phyloP scores from a whole-genome alignment of 495 filamentous ascomycete genomes.

The Neurospora sp. region DNA sequence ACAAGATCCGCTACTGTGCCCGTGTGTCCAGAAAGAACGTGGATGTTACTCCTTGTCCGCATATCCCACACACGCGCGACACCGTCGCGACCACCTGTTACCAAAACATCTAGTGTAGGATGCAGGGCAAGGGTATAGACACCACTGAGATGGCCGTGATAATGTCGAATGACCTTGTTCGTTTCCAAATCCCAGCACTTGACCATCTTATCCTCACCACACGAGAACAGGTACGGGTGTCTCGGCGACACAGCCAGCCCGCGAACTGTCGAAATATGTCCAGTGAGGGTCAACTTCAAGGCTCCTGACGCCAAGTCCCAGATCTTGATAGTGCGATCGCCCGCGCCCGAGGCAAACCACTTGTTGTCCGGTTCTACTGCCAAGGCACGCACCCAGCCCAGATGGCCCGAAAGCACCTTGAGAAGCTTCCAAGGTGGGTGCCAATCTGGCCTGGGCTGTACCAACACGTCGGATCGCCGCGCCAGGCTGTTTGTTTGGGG shows the following conservation, averaged over 20 bases:
- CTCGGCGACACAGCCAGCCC: slow-evolving; percentile 87
- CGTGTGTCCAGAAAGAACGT: slow-evolving; percentile 84
- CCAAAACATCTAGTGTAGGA: slow-evolving; percentile 86
- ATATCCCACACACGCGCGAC: slow-evolving; percentile 97
- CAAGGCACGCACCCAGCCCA: slow-evolving; percentile 89
- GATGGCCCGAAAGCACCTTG: slow-evolving; percentile 91
- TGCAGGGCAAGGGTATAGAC: slow-evolving; percentile 89
- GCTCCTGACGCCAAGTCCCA: slow-evolving; percentile 88
- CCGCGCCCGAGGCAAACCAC: slow-evolving; percentile 95
- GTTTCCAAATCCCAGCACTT: slow-evolving; percentile 99
- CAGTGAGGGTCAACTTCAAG: slow-evolving; percentile 79
- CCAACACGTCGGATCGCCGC: slow-evolving; percentile 48
- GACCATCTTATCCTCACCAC: slow-evolving; percentile 99
- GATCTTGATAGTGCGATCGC: slow-evolving; percentile 96
- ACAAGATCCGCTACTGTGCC: slow-evolving; percentile 80
- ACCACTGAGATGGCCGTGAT: slow-evolving; percentile 93
- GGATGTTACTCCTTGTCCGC: slow-evolving; percentile 89
- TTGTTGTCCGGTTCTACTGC: slow-evolving; percentile 93
- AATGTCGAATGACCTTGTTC: slow-evolving; percentile 97
- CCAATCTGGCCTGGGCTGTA: slow-evolving; percentile 81
- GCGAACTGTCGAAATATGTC: slow-evolving; percentile 93
- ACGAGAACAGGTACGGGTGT: slow-evolving; percentile 96
- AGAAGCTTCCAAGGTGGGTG: slow-evolving; percentile 97
- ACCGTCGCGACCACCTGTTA: slow-evolving; percentile 91
- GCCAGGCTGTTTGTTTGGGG: slow-evolving; percentile 42